Evolutionary conservation across 2,329 filamentous ascomycete species (phyloP).

Genomic region (Lachnellula arida): DNA sequence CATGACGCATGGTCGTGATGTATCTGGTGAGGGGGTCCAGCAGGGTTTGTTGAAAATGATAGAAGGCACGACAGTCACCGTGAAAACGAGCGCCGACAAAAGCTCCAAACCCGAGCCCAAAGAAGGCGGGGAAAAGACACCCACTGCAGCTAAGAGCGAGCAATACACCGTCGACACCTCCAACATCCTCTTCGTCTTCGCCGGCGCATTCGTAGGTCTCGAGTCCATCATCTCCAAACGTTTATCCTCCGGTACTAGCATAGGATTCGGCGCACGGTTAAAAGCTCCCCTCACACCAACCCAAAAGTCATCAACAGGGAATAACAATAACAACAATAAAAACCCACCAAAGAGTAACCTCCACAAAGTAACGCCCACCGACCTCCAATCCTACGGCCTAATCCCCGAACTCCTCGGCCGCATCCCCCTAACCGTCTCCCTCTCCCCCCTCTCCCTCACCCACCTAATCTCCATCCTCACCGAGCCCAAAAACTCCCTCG

Average conservation of each 20-base stretch:
- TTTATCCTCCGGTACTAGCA: conserved; percentile 74
- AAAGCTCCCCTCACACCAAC: conserved; percentile 41
- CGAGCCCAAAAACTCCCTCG: conserved; percentile 82
- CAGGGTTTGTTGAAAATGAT: conserved; percentile 94
- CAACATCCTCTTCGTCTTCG: conserved; percentile 96
- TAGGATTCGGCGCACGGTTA: conserved; percentile 87
- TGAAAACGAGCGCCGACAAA: conserved; percentile 75
- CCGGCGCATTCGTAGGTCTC: conserved; percentile 88
- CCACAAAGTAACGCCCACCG: conserved; percentile 68
- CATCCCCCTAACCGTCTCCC: conserved; percentile 81
- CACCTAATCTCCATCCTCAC: conserved; percentile 83
- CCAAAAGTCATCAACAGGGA: conserved; percentile 23
- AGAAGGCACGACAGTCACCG: conserved; percentile 87
- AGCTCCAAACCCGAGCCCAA: conserved; percentile 21
- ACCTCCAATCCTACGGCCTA: conserved; percentile 81
- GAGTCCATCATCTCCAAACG: conserved; percentile 83
- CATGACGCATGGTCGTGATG: conserved; percentile 73
- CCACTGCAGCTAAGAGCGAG: conserved; percentile 24
- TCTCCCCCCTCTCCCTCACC: conserved; percentile 65
- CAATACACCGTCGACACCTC: conserved; percentile 81
- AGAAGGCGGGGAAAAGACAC: conserved; percentile 1
- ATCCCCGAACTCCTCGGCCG: conserved; percentile 96
- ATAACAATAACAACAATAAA: conserved; percentile 41
- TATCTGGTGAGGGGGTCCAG: conserved; percentile 93
- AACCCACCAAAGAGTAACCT: conserved; percentile 37